Evolutionary conservation across 108 stramenopile genomes (phyloP), one percentile per base, ranked within the genome.

Genomic region (Fragilaria crotonensis): DNA sequence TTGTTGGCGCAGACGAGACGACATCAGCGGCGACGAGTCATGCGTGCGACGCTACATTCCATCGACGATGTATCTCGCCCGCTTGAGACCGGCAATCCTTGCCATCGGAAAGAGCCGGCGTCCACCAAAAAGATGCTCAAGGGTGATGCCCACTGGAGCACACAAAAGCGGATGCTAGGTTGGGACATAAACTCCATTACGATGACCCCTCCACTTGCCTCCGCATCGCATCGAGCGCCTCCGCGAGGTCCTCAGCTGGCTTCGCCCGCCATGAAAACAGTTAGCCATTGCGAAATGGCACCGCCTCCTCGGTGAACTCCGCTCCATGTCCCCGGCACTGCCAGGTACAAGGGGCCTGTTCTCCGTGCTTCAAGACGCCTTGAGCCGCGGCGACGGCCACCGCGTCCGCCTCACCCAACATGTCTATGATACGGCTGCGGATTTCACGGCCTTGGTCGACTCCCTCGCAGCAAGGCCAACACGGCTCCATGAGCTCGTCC

Each of bases 121-220:
- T n/a, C n/a, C n/a, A n/a, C n/a, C n/a, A n/a, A n/a, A n/a, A n/a
- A n/a, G n/a, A n/a, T n/a, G n/a, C n/a, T n/a, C n/a, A n/a, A 80
- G 33, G 72, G 64, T 0, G 70, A 77, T 11, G 75, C 65, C 0
- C n/a, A 2, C 19, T 76, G 75, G 75, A 0, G 33, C 3, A 63
- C 69, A 4, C 31, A 27, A 21, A 71, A 76, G 59, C 33, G 26
- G 3, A 28, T 76, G 36, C 57, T 76, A 3, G 79, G 79, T 2
- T 80, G 70, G 70, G 19, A 47, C 0, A 25, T 77, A 0, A 59
- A 77, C 29, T 56, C 71, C 9, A 4, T 56, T 3, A 14, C 26
- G 25, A 41, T 49, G 51, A 77, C n/a, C 76, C 0, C 62, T 77
- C 30, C 25, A 28, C 4, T 48, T 77, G 20, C 70, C 75, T 2